Evolutionary conservation across 2,329 filamentous ascomycete genomes (phyloP).

Genomic region (Phialophora verrucosa): DNA sequence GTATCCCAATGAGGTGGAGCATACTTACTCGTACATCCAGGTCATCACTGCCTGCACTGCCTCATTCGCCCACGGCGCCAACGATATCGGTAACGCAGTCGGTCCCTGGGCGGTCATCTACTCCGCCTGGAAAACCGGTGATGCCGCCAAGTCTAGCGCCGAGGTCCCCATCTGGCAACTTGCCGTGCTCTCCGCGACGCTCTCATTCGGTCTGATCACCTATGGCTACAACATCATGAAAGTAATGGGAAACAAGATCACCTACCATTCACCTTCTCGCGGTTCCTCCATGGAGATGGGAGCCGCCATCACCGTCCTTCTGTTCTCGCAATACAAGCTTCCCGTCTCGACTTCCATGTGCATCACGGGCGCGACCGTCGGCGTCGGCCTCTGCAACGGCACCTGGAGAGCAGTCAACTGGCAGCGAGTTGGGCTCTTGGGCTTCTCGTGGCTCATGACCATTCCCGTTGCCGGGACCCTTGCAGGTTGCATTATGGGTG

Average conservation of each 20-base stretch:
- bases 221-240: slow-evolving; percentile 88
- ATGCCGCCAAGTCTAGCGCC: slow-evolving; percentile 65
- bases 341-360: slow-evolving; percentile 81
- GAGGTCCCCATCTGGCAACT: slow-evolving; percentile 77
- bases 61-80: slow-evolving; percentile 70
- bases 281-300: slow-evolving; percentile 79
- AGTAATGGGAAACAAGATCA: slow-evolving; percentile 83
- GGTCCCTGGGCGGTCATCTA: slow-evolving; percentile 75
- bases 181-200: slow-evolving; percentile 67
- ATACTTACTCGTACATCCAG: slow-evolving; percentile 62
- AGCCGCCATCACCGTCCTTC: slow-evolving; percentile 74
- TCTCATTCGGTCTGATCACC: slow-evolving; percentile 71
- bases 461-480: slow-evolving; percentile 67
- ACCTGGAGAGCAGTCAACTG: slow-evolving; percentile 75
- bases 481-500: slow-evolving; percentile 59
- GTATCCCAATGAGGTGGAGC: slow-evolving; percentile 73
- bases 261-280: slow-evolving; percentile 67
- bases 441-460: slow-evolving; percentile 71
- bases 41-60: slow-evolving; percentile 59
- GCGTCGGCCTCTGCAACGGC: slow-evolving; percentile 78
- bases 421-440: slow-evolving; percentile 70
- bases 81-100: slow-evolving; percentile 75
- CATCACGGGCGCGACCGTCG: slow-evolving; percentile 78
- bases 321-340: slow-evolving; percentile 76
- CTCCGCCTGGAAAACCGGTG: slow-evolving; percentile 68